Evolutionary conservation across 164 flowering plant species (phyloP), one percentile per base, ranked within the genome.

Genomic region (Malania oleifera): DNA sequence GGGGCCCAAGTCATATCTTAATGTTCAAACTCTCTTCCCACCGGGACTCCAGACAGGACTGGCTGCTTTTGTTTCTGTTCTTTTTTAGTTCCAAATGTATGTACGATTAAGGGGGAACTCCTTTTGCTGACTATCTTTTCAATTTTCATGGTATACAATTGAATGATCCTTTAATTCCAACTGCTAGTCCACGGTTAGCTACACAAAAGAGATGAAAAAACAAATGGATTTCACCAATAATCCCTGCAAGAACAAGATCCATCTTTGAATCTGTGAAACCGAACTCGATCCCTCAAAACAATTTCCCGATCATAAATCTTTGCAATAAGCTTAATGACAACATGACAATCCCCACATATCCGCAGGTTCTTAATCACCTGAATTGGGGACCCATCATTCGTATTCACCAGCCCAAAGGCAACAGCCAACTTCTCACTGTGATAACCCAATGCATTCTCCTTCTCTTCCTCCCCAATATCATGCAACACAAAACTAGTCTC

Each of bases 381-480:
- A 46, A 89, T 79, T 9, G 80, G 75, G n/a, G 63, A 70, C 23
- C 72, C 84, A 14, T 63, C 82, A 23, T 58, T 62, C 1, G 77
- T 75, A 53, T 79, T 73, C 24, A 86, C 73, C 75, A 93, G 76
- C 28, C 89, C 96, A 70, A 75, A 93, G 28, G 96, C 88, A 57
- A 90, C 74, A 59, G 95, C 95, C 73, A 90, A 64, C 71, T 87
- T 93, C 82, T 90, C 96, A 68, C 97, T 90, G 38, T 93, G 99
- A 72, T 81, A 73, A 60, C 59, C 67, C 66, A 93, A 56, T 1
- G 77, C 91, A 68, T 84, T 78, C 80, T 89, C 87, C 74, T 93
- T 88, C 35, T 90, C 99, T 62, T 90, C 95, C 60, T 85, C 89
- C 7, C 92, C 93, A 46, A 90, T 85, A 67, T 86, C 95, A 63